Base-by-base conservation (phyloP, 129 eudicot genomes). In the Artemisia argyi region DNA sequence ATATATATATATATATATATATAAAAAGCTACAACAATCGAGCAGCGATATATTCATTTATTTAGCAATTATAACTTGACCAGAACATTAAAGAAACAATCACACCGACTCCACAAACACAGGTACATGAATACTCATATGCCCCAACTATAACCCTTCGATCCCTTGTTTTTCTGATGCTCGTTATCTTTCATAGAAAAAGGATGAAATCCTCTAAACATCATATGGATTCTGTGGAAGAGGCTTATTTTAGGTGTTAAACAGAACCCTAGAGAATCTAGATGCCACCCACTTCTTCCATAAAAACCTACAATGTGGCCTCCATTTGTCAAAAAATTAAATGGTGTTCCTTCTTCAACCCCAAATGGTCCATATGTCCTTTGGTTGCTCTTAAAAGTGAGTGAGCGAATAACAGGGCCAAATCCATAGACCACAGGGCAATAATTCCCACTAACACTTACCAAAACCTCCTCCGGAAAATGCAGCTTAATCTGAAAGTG, bases 311-410 rank as follows among this genome's bases (percentile, higher is more conserved):
- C 85, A 16, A 86, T 78, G 7, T 65, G 71, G 11, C 74, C 84
- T 18, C 87, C 89, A 17, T 83, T 88, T 64, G 83, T 62, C 20
- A 80, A 69, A 30, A 85, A 79, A 18, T 64, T 68, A 28, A 90
- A 87, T 1, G 94, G 97, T 1, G 87, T 87, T 52, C 91, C 95
- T 66, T 82, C 87, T 79, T 90, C 97, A 7, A 83, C 82, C 16
- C 97, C 97, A 60, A 71, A 87, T 0, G 97, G 95, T 1, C 96
- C 96, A 48, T 69, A 85, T 3, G 80, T 86, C 60, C 85, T 82
- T 11, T 54, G 47, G 73, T 90, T 90, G 73, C 78, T 90, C 80
- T 70, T 71, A 22, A 42, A 59, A 57, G 46, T 58, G 57, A 58
- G 67, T 71, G 95, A 87, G 12, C 89, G 61, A 49, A 91, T 83